A percentile compares a stretch with the other conserved stretches of the same genome.
Evolutionary conservation across 2,329 filamentous ascomycete genomes (phyloP).

Genomic region (Trichoderma cornu-damae): DNA sequence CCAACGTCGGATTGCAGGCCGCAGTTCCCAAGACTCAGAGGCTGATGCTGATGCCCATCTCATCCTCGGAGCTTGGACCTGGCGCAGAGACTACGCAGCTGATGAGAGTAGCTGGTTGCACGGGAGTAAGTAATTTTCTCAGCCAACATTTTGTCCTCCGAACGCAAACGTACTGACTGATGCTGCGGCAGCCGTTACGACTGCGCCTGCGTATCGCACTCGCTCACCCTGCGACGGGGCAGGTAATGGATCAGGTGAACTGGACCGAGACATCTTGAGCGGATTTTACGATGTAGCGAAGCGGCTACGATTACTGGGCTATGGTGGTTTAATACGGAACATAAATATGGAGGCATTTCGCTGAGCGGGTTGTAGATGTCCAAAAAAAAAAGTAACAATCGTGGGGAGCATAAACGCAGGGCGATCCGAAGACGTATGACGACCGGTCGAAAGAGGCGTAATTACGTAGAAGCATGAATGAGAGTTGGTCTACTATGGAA

Average conservation of each 20-base stretch:
- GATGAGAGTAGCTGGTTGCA: conserved; percentile 81
- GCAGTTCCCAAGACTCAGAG: conserved; percentile 97
- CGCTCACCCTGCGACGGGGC: conserved; percentile 61
- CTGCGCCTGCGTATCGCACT: conserved; percentile 83
- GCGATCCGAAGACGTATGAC: background rate
- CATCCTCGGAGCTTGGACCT: conserved; percentile 66
- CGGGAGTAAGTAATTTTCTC: conserved; percentile 69
- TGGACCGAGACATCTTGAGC: conserved; percentile 72
- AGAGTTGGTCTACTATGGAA: conserved; percentile 2
- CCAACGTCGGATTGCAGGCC: conserved; percentile 79
- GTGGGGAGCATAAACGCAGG: conserved; percentile 2
- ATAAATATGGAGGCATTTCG: background rate
- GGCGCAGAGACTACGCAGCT: conserved; percentile 82
- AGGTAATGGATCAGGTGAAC: conserved; percentile 87
- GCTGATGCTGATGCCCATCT: conserved; percentile 85
- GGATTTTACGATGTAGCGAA: background rate
- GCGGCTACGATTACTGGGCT: conserved; percentile 1
- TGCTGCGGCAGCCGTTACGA: conserved; percentile 61
- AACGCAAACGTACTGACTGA: background rate
- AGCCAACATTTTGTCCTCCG: background rate
- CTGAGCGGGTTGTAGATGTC: conserved; percentile 13
- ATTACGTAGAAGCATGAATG: background rate
- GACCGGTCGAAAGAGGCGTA: background rate
- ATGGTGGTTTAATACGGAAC: conserved; percentile 5
- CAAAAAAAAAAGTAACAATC: too few species aligned